Percentiles rank a stretch among this genome's conserved stretches.
Conservation (phyloP, 371 early-diverging fungal genomes). For the Syncephalastrum monosporum region DNA sequence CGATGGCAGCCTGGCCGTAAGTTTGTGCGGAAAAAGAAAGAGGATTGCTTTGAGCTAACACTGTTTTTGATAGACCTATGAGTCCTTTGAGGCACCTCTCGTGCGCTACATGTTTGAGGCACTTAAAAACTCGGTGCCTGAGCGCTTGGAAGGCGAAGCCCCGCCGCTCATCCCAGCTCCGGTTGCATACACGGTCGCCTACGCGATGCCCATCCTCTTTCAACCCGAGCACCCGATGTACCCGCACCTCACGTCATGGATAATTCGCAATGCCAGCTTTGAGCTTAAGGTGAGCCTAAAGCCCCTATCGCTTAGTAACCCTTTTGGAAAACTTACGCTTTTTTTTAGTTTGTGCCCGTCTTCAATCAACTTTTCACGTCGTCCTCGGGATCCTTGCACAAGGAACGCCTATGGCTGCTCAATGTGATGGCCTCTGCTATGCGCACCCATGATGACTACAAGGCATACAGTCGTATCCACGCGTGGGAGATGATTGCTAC, state of each 20-base stretch:
- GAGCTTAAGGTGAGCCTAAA: slow-evolving; percentile 61
- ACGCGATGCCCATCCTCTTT: slow-evolving; percentile 58
- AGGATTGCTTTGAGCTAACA: background rate
- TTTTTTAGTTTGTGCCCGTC: slow-evolving; percentile 72
- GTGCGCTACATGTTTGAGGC: slow-evolving; percentile 62
- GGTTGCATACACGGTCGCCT: slow-evolving; percentile 67
- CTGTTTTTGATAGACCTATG: slow-evolving; percentile 24
- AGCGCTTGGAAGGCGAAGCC: slow-evolving; percentile 36
- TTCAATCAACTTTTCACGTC: slow-evolving; percentile 71
- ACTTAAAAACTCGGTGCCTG: slow-evolving; percentile 67
- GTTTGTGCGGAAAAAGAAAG: background rate
- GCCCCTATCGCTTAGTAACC: background rate
- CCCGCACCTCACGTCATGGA: slow-evolving; percentile 71
- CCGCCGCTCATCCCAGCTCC: slow-evolving; percentile 65
- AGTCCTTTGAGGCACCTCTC: slow-evolving; percentile 65
- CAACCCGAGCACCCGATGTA: slow-evolving; percentile 78
- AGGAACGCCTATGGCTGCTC: slow-evolving; percentile 77
- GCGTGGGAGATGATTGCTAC: slow-evolving; percentile 66
- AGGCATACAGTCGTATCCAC: slow-evolving; percentile 65
- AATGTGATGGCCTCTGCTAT: slow-evolving; percentile 59
- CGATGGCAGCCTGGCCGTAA: slow-evolving; percentile 57
- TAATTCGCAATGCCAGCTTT: slow-evolving; percentile 67
- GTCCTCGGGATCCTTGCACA: slow-evolving; percentile 55
- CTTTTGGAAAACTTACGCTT: background rate
- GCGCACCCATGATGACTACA: slow-evolving; percentile 60